Base-by-base conservation (phyloP, 2,329 filamentous ascomycete species). In the Beauveria varroae region DNA sequence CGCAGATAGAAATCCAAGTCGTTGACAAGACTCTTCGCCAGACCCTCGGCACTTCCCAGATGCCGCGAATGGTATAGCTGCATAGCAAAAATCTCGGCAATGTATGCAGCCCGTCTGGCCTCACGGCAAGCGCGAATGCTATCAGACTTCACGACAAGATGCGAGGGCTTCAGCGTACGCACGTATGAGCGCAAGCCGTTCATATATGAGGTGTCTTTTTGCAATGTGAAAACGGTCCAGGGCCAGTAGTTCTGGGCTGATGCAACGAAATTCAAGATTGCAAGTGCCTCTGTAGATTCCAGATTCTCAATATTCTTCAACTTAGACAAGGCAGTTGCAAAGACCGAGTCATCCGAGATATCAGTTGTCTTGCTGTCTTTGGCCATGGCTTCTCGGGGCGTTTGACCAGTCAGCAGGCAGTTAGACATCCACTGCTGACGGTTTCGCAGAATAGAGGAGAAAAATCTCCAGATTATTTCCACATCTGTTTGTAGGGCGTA, bases 391-490 rank as follows among this genome's bases (percentile, higher is more conserved):
- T 95, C 86, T 64, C 90, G 86, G 4, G 93, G 92, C 0, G 91
- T 91, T 69, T 87, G 88, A 24, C 93, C 95, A 7, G 92, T 97
- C 44, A 98, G 84, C 9, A 99, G 81, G 70, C 93, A 96, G 64
- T 96, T 91, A 0, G 93, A 91, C 78, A 99, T 90, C 90, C 93
- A 98, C 70, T 96, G 93, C 71, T 99, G 95, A 64, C 91, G 87
- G 71, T 91, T 93, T 66, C 89, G 89, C 63, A 99, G 84, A 52
- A 98, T 88, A 3, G 88, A 87, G 2, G 93, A 90, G 58, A 98
- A 86, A 69, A 99, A 87, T 61, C 84, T 85, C 95, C 93, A 99
- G 22, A 91, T 88, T 8, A 81, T 79, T 47, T 85, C 82, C 46
- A 89, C 85, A 59, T 91, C 84, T 6, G 79, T 73, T 2, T 82